A percentile compares a stretch with the other conserved stretches of the same genome.
phyloP scores from a whole-genome alignment of 306 rosid genomes.

The Rubus parviflorus region DNA sequence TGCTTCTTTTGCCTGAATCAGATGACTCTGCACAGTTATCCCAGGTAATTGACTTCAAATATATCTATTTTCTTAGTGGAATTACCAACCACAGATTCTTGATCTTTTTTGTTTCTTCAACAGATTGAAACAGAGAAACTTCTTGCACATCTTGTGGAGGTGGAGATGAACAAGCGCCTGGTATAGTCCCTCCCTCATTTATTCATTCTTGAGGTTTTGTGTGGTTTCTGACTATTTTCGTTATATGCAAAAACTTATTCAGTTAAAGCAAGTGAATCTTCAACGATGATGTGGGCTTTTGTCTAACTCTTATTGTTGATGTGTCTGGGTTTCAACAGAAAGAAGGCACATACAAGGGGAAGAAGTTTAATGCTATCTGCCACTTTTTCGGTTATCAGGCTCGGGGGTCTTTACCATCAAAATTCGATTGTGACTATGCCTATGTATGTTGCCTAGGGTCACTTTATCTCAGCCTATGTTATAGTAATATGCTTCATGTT shows the following conservation, averaged over 20 bases:
- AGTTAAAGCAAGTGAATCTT: conserved; percentile 5
- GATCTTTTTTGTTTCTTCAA: conserved; percentile 19
- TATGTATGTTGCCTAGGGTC: conserved; percentile 56
- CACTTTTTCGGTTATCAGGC: conserved; percentile 99
- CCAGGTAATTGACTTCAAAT: conserved; percentile 58
- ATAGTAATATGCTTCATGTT: conserved; percentile 10
- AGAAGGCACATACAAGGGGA: conserved; percentile 95
- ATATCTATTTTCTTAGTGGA: conserved; percentile 9
- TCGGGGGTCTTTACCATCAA: conserved; percentile 97
- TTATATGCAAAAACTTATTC: background rate
- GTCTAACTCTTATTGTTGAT: conserved; percentile 6
- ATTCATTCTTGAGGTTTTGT: background rate
- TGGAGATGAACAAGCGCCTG: conserved; percentile 83
- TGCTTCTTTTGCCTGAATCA: conserved; percentile 92
- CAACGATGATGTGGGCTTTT: background rate
- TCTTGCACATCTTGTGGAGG: conserved; percentile 93
- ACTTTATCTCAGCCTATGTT: conserved; percentile 19
- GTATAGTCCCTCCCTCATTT: conserved; percentile 31
- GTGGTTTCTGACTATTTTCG: background rate
- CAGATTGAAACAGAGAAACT: conserved; percentile 99
- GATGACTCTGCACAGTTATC: conserved; percentile 98
- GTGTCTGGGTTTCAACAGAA: conserved; percentile 57
- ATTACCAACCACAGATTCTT: conserved; percentile 24
- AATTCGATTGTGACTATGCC: conserved; percentile 96
- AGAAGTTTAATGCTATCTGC: conserved; percentile 96